Evolutionary conservation across 1,139 yeast species (phyloP).

Genomic region (Candida sp.): DNA sequence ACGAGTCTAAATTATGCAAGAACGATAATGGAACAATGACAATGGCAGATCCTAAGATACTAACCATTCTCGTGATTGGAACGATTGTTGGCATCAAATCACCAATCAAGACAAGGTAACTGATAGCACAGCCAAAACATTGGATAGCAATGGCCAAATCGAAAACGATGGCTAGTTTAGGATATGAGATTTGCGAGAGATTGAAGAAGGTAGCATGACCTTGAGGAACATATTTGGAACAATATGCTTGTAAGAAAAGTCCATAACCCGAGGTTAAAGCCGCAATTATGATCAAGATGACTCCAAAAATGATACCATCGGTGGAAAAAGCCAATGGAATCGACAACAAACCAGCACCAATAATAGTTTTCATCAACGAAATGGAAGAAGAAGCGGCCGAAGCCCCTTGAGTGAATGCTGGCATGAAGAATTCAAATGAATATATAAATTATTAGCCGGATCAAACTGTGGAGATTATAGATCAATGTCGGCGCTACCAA

Average conservation of each 20-base stretch:
- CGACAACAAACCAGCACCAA: conserved; percentile 92
- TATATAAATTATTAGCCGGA: too few species aligned
- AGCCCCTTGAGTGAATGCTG: conserved; percentile 18
- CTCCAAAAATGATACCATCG: conserved; percentile 78
- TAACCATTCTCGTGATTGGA: conserved; percentile 27
- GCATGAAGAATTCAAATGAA: too few species aligned
- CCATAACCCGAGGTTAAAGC: conserved; percentile 82
- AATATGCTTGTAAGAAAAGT: conserved; percentile 71
- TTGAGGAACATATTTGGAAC: conserved; percentile 62
- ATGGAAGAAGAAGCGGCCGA: conserved; percentile 49
- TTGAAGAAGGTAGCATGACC: conserved; percentile 87
- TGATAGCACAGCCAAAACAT: conserved; percentile 54
- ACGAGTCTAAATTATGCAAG: conserved; percentile 41
- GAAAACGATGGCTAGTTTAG: conserved; percentile 75
- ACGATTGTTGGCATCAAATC: conserved; percentile 44
- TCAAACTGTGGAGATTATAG: too few species aligned
- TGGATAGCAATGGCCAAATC: conserved; percentile 88
- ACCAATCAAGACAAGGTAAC: conserved; percentile 44
- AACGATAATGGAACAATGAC: conserved; percentile 42
- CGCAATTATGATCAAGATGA: conserved; percentile 61
- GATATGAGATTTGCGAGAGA: conserved; percentile 80
- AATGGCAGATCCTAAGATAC: conserved; percentile 34
- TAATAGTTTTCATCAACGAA: conserved; percentile 66
- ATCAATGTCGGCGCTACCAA: too few species aligned
- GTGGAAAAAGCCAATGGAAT: conserved; percentile 86